Evolutionary conservation across 2,329 filamentous ascomycete species (phyloP).

Genomic region (Xylariaceae sp.): DNA sequence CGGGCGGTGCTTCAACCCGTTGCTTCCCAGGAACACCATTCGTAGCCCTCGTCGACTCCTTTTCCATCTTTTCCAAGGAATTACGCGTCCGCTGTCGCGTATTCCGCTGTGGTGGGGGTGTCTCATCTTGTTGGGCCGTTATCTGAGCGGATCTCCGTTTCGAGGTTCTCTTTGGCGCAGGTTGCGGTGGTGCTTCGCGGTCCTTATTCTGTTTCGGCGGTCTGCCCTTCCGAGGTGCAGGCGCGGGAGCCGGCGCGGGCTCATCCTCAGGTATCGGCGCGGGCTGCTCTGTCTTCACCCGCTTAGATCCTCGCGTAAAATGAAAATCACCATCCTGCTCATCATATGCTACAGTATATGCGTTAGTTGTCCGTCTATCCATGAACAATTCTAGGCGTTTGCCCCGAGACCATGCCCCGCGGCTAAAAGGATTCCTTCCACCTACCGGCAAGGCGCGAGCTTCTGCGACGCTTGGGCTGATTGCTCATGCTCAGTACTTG

Average conservation of each 20-base stretch:
- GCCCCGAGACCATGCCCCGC: neutral
- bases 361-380: slow-evolving; percentile 17
- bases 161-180: slow-evolving; percentile 46
- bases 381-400: slow-evolving; percentile 10
- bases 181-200: slow-evolving; percentile 26
- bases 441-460: slow-evolving; percentile 67
- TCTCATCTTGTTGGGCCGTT: slow-evolving; percentile 30
- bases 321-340: slow-evolving; percentile 79
- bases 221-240: slow-evolving; percentile 41
- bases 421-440: slow-evolving; percentile 21
- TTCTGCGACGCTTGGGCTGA: slow-evolving; percentile 61
- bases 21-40: slow-evolving; percentile 24
- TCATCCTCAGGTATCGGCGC: slow-evolving; percentile 46
- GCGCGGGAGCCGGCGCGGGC: slow-evolving; percentile 40
- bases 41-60: slow-evolving; percentile 13
- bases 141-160: slow-evolving; percentile 40
- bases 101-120: slow-evolving; percentile 44
- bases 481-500: slow-evolving; percentile 71
- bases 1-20: slow-evolving; percentile 17
- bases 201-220: slow-evolving; percentile 45
- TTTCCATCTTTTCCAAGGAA: slow-evolving; percentile 42
- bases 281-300: slow-evolving; percentile 60
- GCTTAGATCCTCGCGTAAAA: slow-evolving; percentile 70
- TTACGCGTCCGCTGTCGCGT: slow-evolving; percentile 50
- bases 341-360: slow-evolving; percentile 54